Percentiles rank a stretch among this genome's conserved stretches.
Evolutionary conservation across 768 basidiomycete species (phyloP).

Genomic region (Tulasnella sp.): DNA sequence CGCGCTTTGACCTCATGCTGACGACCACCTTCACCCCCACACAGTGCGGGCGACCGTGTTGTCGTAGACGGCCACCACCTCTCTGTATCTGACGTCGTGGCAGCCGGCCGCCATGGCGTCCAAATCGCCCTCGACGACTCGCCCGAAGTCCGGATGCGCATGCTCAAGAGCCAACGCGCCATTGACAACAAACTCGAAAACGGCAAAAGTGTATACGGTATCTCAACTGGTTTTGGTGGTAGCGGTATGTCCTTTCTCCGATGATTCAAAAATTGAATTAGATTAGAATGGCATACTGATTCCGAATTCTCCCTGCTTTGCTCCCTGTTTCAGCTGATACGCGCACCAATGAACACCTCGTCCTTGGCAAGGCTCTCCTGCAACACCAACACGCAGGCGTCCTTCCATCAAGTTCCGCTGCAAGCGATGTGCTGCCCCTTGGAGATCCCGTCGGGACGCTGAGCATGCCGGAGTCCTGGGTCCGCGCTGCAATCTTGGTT

Average conservation of each 20-base stretch:
- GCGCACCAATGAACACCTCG: constrained; percentile 57
- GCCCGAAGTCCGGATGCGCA: constrained; percentile 35
- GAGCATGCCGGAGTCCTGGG: constrained; percentile 79
- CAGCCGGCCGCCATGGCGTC: constrained; percentile 52
- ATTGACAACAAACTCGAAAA: constrained; percentile 54
- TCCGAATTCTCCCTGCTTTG: constrained; percentile 12
- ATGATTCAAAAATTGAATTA: neutral
- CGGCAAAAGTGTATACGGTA: constrained; percentile 67
- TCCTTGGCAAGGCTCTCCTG: constrained; percentile 69
- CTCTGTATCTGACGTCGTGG: constrained; percentile 66
- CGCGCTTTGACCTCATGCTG: neutral
- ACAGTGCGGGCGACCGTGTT: constrained; percentile 50
- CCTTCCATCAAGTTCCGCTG: constrained; percentile 24
- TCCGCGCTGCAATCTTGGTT: constrained; percentile 73
- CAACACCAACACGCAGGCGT: constrained; percentile 75
- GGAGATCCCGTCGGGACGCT: constrained; percentile 50
- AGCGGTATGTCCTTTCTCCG: constrained; percentile 34
- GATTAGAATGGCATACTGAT: too few relatives aligned
- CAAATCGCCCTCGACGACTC: constrained; percentile 41
- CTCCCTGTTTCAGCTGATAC: constrained; percentile 70
- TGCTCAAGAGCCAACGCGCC: constrained; percentile 44
- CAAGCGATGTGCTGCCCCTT: constrained; percentile 39
- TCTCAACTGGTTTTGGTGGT: constrained; percentile 82
- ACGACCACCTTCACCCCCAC: constrained; percentile 30
- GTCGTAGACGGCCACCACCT: constrained; percentile 56